Conservation (phyloP, 2,329 filamentous ascomycete genomes). For the Thelonectria discophora region DNA sequence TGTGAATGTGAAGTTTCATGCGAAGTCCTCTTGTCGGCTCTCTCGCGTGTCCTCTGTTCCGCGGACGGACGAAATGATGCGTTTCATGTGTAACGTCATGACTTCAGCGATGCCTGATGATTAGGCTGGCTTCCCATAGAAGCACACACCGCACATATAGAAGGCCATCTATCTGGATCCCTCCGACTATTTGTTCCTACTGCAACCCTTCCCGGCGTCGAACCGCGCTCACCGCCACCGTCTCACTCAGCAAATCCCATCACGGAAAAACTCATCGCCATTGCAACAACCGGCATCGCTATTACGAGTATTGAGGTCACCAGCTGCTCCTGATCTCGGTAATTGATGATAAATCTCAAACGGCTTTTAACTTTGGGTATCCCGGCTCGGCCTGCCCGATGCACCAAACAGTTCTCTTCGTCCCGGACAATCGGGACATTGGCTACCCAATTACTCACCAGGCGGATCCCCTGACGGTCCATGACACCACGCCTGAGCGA, state of each 20-base stretch:
- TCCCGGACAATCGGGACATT: slow-evolving; percentile 15
- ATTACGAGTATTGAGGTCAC: slow-evolving; percentile 1
- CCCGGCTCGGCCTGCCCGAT: slow-evolving; percentile 27
- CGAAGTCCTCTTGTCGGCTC: no score
- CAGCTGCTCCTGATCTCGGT: slow-evolving; percentile 20
- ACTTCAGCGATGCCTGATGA: no score
- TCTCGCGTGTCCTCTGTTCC: no score
- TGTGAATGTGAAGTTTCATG: no score
- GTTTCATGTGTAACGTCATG: no score
- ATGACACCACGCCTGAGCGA: slow-evolving; percentile 23
- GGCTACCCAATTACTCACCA: background rate
- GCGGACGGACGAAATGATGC: no score
- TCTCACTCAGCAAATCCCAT: background rate
- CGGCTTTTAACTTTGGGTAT: slow-evolving; percentile 15
- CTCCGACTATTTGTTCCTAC: background rate
- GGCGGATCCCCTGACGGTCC: slow-evolving; percentile 26
- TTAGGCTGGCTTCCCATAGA: no score
- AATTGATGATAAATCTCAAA: slow-evolving; percentile 25
- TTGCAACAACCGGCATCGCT: slow-evolving; percentile 1
- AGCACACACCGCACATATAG: background rate
- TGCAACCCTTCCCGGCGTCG: background rate
- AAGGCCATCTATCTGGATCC: background rate
- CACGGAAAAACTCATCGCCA: background rate
- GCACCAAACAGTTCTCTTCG: slow-evolving; percentile 6
- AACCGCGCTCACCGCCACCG: background rate